Base-by-base conservation (phyloP, 164 flowering plant species). In the Chimonanthus salicifolius region DNA sequence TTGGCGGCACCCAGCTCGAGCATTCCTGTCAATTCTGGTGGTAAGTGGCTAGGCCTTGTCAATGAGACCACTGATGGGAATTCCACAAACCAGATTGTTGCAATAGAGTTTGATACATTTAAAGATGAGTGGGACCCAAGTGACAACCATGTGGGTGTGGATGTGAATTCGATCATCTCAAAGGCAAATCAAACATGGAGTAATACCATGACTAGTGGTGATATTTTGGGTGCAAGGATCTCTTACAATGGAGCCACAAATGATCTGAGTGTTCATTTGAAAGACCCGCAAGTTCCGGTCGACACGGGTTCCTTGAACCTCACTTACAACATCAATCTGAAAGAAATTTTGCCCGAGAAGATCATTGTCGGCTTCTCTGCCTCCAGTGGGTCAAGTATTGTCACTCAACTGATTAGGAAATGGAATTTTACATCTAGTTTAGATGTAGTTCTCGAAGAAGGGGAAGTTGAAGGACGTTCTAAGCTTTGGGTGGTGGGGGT, bases 21-120 rank as follows among this genome's bases (percentile, higher is more conserved):
- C 4, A 80, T 83, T 67, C 87, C 90, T 0, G 72, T 65, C 1
- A 76, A 81, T 47, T 81, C 85, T 0, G 51, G 10, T 3, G 87
- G 87, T 43, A 83, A 84, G 0, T 79, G n/a, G n/a, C 72, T 88
- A 1, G 91, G 89, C 50, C 74, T 89, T 0, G 79, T 80, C 73
- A 81, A 77, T 76, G 20, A 74, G 4, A 72, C 62, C 1, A 63
- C 65, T 7, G 33, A 45, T 49, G 49, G 49, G 10, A 20, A 65
- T 62, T 16, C 54, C 1, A 2, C 78, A 2, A 78, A 63, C 43
- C 80, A 74, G 43, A 64, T 80, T 16, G 78, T 84, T 6, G 68
- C 79, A 0, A 75, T 84, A 0, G 87, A 84, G 71, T 78, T 84
- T 15, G 87, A 84, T 62, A 51, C 82, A 4, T 81, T 6, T 21